Evolutionary conservation across 768 basidiomycete genomes (phyloP).

Genomic region (Rhizopogon roseolus): DNA sequence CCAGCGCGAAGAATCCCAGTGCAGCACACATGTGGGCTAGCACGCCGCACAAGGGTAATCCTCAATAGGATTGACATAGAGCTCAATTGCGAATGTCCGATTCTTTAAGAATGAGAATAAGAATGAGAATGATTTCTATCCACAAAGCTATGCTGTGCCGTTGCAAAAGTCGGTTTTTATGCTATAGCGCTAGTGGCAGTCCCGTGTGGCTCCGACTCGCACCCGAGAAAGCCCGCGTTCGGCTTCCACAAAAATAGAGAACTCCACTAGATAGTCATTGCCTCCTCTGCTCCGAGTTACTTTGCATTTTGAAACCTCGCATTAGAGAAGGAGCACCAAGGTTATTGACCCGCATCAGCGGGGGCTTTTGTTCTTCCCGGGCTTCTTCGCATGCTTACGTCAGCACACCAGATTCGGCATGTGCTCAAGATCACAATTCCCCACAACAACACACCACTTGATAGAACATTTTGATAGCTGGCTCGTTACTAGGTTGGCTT

Average conservation of each 20-base stretch:
- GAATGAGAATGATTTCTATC: not conserved
- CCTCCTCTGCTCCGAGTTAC: not conserved
- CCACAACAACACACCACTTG: not conserved
- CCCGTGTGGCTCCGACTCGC: constrained; percentile 21
- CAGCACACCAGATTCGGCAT: constrained; percentile 6
- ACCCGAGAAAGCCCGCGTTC: constrained; percentile 10
- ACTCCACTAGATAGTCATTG: too few species aligned
- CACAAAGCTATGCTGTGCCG: not conserved
- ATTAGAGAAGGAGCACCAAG: not conserved
- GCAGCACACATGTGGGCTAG: constrained; percentile 2
- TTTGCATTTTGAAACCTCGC: not conserved
- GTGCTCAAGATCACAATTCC: constrained; percentile 1
- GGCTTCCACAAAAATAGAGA: too few species aligned
- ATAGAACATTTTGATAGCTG: not conserved
- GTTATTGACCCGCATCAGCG: not conserved
- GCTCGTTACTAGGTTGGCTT: too few species aligned
- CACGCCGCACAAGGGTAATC: not conserved
- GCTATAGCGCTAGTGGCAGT: not conserved
- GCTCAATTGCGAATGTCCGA: not conserved
- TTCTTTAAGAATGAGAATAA: not conserved
- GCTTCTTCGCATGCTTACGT: not conserved
- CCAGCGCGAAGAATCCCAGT: constrained; percentile 9
- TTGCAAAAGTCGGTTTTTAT: constrained; percentile 14
- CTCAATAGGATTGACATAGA: constrained; percentile 6
- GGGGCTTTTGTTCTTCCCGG: too few species aligned